Base-by-base conservation (phyloP, 768 basidiomycete species). In the Leccinellum luteum region DNA sequence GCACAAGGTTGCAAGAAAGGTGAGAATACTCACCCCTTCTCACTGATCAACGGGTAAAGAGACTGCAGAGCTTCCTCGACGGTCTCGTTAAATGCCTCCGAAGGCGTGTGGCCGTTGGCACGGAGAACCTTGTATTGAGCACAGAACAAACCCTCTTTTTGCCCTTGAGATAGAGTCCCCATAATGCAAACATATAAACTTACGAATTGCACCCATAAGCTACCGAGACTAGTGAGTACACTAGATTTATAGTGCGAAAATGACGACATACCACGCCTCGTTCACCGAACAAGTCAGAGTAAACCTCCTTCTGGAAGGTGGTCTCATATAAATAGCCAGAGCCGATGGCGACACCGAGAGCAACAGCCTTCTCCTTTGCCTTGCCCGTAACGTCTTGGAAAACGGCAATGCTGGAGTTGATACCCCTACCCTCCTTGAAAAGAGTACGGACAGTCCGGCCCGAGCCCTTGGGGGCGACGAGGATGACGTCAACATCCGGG, bases 61-160 rank as follows among this genome's bases (percentile, higher is more conserved):
- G 94, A 96, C 73, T 99, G 95, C 44, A 96, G 98, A n/a, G 97
- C 97, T 79, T 98, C 97, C 77, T 98, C 97, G 60, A 98, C 97
- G 58, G 97, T 98, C 82, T 99, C 97, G 76, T 99, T 98, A 86
- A 99, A 98, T 50, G 95, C 95, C 74, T 99, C 97, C 44, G 96
- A 98, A 54, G 97, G 97, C 4, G 86, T 79, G 83, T 99, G 97
- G 55, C 94, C 94, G 72, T 96, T 96, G 71, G 89, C 90, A 71
- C 94, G 92, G 68, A 97, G 90, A 58, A 96, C 89, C 82, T 94
- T 86, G 85, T 98, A 99, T 77, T 99, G 97, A 41, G 97, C 97
- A 66, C 94, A 82, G 91, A 99, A 98, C 71, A 99, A 85, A 64
- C 97, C 97, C 88, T 99, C 89, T 91, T 57, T 49, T 43, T 13